Percentiles rank a stretch among this genome's conserved stretches.
Evolutionary conservation across 805 yeast species (phyloP).

Genomic region (Ogataea dorogensis): DNA sequence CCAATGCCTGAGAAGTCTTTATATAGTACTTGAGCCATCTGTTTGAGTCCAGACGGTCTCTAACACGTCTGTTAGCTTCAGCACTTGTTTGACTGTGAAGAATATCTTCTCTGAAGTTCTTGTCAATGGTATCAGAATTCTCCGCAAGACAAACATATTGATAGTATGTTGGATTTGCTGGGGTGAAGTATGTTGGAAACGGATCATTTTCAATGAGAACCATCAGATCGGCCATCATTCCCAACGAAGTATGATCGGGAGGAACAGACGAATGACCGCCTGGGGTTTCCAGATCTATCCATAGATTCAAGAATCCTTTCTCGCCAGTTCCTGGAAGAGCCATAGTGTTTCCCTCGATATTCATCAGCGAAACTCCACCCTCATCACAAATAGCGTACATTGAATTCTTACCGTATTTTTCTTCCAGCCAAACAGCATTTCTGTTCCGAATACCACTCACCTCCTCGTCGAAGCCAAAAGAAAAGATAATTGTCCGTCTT

Average conservation of each 20-base stretch:
- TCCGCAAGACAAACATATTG: conserved; percentile 56
- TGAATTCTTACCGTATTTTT: conserved; percentile 56
- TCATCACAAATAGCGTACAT: conserved; percentile 69
- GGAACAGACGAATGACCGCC: conserved; percentile 87
- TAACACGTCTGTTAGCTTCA: conserved; percentile 36
- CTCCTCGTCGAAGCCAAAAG: conserved; percentile 81
- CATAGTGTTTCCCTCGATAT: conserved; percentile 45
- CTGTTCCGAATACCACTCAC: conserved; percentile 48
- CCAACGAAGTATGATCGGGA: conserved; percentile 75
- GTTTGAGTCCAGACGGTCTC: conserved; percentile 29
- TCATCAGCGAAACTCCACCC: conserved; percentile 46
- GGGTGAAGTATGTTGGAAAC: conserved; percentile 44
- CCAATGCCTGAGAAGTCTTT: conserved; percentile 63
- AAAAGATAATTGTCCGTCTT: conserved; percentile 57
- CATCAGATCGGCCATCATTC: conserved; percentile 60
- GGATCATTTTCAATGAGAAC: conserved; percentile 54
- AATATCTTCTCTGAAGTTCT: conserved; percentile 29
- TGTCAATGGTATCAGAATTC: conserved; percentile 36
- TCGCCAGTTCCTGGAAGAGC: conserved; percentile 59
- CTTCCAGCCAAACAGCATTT: conserved; percentile 45
- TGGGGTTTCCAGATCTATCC: conserved; percentile 50
- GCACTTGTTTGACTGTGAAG: conserved; percentile 37
- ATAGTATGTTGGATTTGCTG: conserved; percentile 55
- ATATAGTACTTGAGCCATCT: conserved; percentile 39
- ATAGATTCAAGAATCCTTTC: conserved; percentile 49